A percentile compares a stretch with the other conserved stretches of the same genome.
These are phyloP conservation scores for Paecilomyces sp. DNA, from an alignment of 2,329 filamentous ascomycete species.

Conservation along the genomic window DNA sequence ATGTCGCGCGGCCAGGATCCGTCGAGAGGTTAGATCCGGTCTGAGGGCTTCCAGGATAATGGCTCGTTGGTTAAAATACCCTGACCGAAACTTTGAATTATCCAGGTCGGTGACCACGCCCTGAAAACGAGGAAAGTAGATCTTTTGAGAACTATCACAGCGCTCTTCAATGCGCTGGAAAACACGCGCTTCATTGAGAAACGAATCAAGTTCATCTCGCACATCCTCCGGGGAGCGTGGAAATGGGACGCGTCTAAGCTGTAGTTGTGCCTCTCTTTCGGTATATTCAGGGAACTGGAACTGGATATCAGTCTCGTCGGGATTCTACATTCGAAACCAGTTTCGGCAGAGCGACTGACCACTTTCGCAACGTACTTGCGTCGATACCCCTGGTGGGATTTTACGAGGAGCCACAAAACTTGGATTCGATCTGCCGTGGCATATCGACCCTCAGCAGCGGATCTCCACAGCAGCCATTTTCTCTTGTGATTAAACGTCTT, in stretches of 20 bases:
- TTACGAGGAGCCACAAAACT: neutral
- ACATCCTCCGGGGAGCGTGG: neutral
- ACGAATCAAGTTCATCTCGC: neutral
- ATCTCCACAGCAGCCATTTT: neutral
- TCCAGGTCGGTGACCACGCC: neutral
- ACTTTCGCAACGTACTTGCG: neutral
- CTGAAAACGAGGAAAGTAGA: neutral
- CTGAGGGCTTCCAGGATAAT: neutral
- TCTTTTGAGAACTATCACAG: neutral
- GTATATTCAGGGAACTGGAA: neutral
- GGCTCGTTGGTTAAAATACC: neutral
- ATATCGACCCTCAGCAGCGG: neutral
- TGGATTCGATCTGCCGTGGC: neutral
- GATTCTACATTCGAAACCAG: neutral
- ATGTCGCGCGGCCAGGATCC: neutral
- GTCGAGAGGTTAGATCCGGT: neutral
- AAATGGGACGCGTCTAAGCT: neutral
- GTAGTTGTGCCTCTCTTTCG: neutral
- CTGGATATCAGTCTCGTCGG: neutral
- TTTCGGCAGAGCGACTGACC: neutral
- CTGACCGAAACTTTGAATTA: neutral
- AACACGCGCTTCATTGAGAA: neutral
- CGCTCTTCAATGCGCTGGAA: neutral
- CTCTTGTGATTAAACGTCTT: neutral
- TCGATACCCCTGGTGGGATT: neutral